Evolutionary conservation across 2,329 filamentous ascomycete genomes (phyloP).

Genomic region (Aureobasidium sp.): DNA sequence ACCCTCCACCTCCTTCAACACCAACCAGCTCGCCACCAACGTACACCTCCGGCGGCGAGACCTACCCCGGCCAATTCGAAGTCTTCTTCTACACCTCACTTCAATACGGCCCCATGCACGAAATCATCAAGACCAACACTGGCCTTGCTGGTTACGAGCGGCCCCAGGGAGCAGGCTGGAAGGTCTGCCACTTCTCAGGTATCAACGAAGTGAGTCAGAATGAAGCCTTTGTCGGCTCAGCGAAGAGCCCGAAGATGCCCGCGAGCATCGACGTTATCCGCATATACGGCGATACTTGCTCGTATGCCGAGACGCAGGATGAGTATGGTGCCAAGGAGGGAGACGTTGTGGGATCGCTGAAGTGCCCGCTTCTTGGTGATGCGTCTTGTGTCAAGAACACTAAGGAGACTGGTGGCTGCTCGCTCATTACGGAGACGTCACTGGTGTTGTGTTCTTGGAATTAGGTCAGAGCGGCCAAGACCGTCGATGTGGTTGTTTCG

Average conservation of each 20-base stretch:
- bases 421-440: background rate
- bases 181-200: background rate
- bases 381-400: background rate
- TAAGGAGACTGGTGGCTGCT: background rate
- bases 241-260: background rate
- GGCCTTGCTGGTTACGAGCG: background rate
- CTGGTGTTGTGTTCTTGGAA: background rate
- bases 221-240: background rate
- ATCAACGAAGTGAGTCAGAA: background rate
- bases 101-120: background rate
- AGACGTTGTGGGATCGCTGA: background rate
- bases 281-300: background rate
- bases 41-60: background rate
- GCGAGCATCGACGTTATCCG: background rate
- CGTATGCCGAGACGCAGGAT: background rate
- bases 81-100: background rate
- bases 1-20: background rate
- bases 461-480: background rate
- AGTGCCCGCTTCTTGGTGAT: background rate
- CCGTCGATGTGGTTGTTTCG: too few relatives aligned
- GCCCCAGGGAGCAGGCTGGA: background rate
- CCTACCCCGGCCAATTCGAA: background rate
- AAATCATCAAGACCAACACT: background rate
- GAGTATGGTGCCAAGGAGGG: background rate
- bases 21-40: background rate